These are phyloP conservation scores for Omphalea diandra DNA, from an alignment of 441 rosid genomes.

Conservation along the genomic window DNA sequence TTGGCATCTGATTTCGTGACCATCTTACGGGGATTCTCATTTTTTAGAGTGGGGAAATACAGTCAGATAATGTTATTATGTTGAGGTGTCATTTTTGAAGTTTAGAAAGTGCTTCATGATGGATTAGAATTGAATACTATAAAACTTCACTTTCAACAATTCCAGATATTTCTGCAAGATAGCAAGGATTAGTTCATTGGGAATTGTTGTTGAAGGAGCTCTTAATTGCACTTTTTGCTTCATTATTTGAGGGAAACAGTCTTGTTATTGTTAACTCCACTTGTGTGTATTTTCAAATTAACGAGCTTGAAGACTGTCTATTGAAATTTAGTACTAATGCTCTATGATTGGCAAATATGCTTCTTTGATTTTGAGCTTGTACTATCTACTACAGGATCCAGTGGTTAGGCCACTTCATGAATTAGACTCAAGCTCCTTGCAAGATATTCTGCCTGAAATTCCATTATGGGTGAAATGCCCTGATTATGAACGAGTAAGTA, in stretches of 20 bases:
- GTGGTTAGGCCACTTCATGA: slow-evolving; percentile 40
- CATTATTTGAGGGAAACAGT: no score
- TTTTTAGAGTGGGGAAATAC: background rate
- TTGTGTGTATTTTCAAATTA: no score
- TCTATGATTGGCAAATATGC: background rate
- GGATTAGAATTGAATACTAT: background rate
- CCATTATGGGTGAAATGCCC: slow-evolving; percentile 71
- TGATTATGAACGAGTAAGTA: slow-evolving; percentile 48
- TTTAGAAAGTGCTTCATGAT: background rate
- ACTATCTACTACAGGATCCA: slow-evolving; percentile 40
- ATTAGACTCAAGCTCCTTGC: slow-evolving; percentile 40
- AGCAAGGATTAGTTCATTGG: background rate
- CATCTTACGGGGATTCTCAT: background rate
- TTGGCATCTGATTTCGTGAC: background rate
- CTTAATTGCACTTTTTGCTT: no score
- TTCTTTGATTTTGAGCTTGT: background rate
- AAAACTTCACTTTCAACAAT: background rate
- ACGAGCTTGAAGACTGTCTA: no score
- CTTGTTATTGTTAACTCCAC: no score
- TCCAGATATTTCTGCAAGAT: background rate
- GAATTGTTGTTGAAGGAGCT: no score
- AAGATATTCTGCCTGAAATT: slow-evolving; percentile 50
- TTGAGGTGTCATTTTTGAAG: background rate
- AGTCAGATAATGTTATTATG: background rate
- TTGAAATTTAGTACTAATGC: background rate